Base-by-base conservation (phyloP, 176 grass and related monocot genomes). In the Oropetium thomaeum region DNA sequence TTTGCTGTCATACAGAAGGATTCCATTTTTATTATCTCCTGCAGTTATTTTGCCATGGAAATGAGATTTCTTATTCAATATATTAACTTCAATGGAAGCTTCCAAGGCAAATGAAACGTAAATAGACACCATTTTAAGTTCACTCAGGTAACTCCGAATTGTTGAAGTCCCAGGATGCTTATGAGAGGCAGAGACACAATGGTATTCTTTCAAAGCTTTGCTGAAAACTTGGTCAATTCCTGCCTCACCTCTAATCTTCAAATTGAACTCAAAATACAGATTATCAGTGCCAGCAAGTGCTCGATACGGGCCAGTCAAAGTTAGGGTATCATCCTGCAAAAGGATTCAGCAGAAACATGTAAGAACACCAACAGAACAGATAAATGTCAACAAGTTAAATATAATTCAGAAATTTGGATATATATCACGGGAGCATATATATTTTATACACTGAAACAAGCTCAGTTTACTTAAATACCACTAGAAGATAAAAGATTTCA, bases 31-130 rank as follows among this genome's bases (percentile, higher is more conserved):
- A 25, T 49, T 33, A 35, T n/a, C n/a, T n/a, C 13, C 13, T 11
- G 25, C 28, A 74, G 71, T 74, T 38, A 30, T 67, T 44, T 67
- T 52, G 23, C 71, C 71, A 41, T 12, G 27, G 52, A 59, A 30
- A 40, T 8, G 0, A 41, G 52, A 28, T 42, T 2, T 4, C 14
- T 38, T 53, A 27, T 11, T 62, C 38, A 75, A 47, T 33, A 75
- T 34, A n/a, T 47, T 45, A 27, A 62, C 27, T 33, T 28, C 17
- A 47, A 75, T 3, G 3, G 40, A 44, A 62, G 40, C 73, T 47
- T 75, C 39, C 10, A 47, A 20, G 4, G 20, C 58, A 23, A 0
- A 25, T 5, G 6, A 7, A 29, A 73, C 33, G 17, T 7, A 3
- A 26, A 17, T 8, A n/a, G 11, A 75, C 10, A 44, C 27, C 8